phyloP scores from a whole-genome alignment of 495 filamentous ascomycete genomes.

The Saxophila tyrrhenica region DNA sequence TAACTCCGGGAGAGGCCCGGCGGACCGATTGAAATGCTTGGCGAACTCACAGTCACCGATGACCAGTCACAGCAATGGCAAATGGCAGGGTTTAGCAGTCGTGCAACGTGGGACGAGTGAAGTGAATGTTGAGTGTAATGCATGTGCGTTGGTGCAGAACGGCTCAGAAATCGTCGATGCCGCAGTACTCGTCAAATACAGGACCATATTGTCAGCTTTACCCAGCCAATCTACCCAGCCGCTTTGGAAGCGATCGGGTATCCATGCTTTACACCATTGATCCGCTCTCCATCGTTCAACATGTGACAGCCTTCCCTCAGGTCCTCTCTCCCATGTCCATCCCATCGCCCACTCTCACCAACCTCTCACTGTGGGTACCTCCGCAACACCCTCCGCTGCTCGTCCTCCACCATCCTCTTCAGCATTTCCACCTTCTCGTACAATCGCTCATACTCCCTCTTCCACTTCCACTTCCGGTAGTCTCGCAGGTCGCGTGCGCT shows the following conservation, averaged over 20 bases:
- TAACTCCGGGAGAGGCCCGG: too few relatives aligned
- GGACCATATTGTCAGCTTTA: too few relatives aligned
- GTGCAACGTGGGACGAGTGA: background rate
- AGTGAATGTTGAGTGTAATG: background rate
- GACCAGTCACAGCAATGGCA: too few relatives aligned
- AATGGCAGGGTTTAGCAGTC: background rate
- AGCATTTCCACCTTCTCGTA: background rate
- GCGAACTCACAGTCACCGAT: too few relatives aligned
- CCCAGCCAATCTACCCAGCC: too few relatives aligned
- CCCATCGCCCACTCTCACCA: too few relatives aligned
- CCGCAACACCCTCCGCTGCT: slow-evolving; percentile 22
- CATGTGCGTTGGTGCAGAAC: background rate
- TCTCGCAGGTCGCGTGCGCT: background rate
- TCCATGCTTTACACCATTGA: background rate
- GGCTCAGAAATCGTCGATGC: too few relatives aligned
- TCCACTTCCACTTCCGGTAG: background rate
- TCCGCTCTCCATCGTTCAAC: too few relatives aligned
- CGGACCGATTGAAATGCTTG: too few relatives aligned
- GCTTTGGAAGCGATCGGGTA: background rate
- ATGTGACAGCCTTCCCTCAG: too few relatives aligned
- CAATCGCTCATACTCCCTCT: background rate
- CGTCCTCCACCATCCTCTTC: background rate
- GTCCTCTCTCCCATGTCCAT: too few relatives aligned
- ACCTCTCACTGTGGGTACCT: background rate
- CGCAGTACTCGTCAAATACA: too few relatives aligned